Evolutionary conservation across 208 protist species (phyloP).

Genomic region (Crithidia expoeki): DNA sequence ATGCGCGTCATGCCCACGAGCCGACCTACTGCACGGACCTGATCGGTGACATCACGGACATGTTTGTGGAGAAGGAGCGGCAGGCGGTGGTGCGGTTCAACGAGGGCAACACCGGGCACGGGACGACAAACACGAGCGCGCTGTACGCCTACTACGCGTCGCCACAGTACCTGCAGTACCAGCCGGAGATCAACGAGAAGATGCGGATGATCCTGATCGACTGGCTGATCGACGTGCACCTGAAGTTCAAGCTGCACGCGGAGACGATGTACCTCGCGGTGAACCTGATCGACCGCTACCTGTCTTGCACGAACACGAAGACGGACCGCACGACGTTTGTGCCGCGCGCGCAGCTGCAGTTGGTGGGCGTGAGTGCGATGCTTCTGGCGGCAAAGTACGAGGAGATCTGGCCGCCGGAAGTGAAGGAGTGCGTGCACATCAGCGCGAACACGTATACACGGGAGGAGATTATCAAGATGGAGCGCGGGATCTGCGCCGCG

Average conservation of each 20-base stretch:
- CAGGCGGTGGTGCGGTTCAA: constrained; percentile 60
- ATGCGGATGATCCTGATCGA: constrained; percentile 98
- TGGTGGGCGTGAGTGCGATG: constrained; percentile 94
- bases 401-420: constrained; percentile 93
- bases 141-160: constrained; percentile 73
- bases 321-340: constrained; percentile 54
- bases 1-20: constrained; percentile 54
- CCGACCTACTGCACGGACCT: constrained; percentile 79
- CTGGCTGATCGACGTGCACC: constrained; percentile 98
- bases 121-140: constrained; percentile 35
- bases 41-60: constrained; percentile 84
- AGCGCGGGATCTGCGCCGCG: constrained; percentile 78
- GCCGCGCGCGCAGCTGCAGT: constrained; percentile 93
- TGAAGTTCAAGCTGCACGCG: constrained; percentile 96
- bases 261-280: constrained; percentile 98
- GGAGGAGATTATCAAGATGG: constrained; percentile 92
- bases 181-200: constrained; percentile 95
- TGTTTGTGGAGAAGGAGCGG: constrained; percentile 77
- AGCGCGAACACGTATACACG: constrained; percentile 93
- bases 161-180: constrained; percentile 82
- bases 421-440: constrained; percentile 95
- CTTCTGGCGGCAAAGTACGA: constrained; percentile 95
- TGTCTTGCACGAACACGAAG: constrained; percentile 79
- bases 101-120: constrained; percentile 49
- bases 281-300: constrained; percentile 97